Evolutionary conservation across 768 basidiomycete species (phyloP).

Genomic region (Podaxis sp.): DNA sequence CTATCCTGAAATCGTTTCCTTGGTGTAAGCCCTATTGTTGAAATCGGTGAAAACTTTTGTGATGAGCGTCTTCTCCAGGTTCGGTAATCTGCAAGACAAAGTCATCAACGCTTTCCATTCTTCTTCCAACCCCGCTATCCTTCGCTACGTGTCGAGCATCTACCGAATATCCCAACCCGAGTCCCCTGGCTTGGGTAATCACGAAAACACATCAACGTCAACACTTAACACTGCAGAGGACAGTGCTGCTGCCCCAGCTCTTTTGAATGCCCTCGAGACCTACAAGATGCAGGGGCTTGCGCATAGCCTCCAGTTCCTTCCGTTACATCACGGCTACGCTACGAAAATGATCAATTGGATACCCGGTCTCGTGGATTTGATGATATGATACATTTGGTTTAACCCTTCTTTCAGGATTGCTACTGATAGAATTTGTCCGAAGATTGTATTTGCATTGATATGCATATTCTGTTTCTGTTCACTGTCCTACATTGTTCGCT

Average conservation of each 20-base stretch:
- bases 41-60: slow-evolving; percentile 7
- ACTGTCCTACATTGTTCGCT: neutral
- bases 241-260: slow-evolving; percentile 45
- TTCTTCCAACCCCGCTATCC: slow-evolving; percentile 69
- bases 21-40: slow-evolving; percentile 56
- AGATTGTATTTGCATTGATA: slow-evolving; percentile 2
- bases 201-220: slow-evolving; percentile 53
- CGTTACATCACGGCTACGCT: slow-evolving; percentile 51
- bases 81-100: slow-evolving; percentile 73
- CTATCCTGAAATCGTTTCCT: slow-evolving; percentile 71
- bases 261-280: slow-evolving; percentile 65
- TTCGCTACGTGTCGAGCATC: slow-evolving; percentile 71
- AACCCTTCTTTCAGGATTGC: neutral
- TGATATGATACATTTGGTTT: slow-evolving; percentile 26
- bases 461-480: neutral
- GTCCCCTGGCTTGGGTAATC: slow-evolving; percentile 28
- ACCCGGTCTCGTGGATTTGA: slow-evolving; percentile 42
- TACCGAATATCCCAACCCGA: slow-evolving; percentile 72
- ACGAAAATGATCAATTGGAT: slow-evolving; percentile 77
- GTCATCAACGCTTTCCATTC: slow-evolving; percentile 72
- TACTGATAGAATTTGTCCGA: neutral
- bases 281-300: slow-evolving; percentile 73
- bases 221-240: slow-evolving; percentile 69
- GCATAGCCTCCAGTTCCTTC: slow-evolving; percentile 71
- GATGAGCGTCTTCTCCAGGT: slow-evolving; percentile 42